Evolutionary conservation across 1,284 basidiomycete genomes (phyloP), one percentile per base, ranked within the genome.

Genomic region (Rhodotorula sp.): DNA sequence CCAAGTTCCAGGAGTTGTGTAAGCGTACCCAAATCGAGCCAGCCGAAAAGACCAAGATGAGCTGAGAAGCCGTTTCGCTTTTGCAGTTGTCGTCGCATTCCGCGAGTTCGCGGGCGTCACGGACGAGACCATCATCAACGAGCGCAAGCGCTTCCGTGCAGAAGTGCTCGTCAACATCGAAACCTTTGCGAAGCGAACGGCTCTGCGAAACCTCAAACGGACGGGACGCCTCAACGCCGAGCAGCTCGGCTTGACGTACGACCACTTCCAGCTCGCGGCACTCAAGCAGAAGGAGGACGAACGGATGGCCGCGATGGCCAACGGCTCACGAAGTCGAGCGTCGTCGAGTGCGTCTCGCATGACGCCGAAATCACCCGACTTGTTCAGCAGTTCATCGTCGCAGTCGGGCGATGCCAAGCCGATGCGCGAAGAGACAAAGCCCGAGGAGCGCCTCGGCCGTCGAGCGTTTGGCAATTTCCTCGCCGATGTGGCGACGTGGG

Each of bases 141-240:
- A 99, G 82, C 89, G 97, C 43, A 87, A 88, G 74, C 87, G 90
- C 56, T 93, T 93, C 84, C 87, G 96, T 62, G 87, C 89, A 60
- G 95, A 97, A 80, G 91, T 99, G 72, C 89, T 97, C 49, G 88
- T 92, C 79, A 92, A 89, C 79, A 95, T 99, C 76, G 97, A 99
- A 83, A 88, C 88, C 10, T 99, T 98, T 83, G 90, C 95, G 31
- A 97, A 96, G 81, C 90, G 97, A n/a, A 88, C 93, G 0, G 92
- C 96, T 0, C 85, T 99, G 58, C 87, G 97, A 66, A 98, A 96
- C 79, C 86, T 99, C 64, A 88, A 88, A 80, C 88, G 87, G 3
- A 85, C 93, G 0, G 93, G 90, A 3, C 85, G 89, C 47, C 96
- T 99, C 81, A 86, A 84, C 69, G 96, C 97, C 81, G 93, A 96